Percentiles rank a stretch among this genome's conserved stretches.
These are phyloP conservation scores for Suillus luteus DNA, from an alignment of 768 basidiomycete species.

Conservation along the genomic window DNA sequence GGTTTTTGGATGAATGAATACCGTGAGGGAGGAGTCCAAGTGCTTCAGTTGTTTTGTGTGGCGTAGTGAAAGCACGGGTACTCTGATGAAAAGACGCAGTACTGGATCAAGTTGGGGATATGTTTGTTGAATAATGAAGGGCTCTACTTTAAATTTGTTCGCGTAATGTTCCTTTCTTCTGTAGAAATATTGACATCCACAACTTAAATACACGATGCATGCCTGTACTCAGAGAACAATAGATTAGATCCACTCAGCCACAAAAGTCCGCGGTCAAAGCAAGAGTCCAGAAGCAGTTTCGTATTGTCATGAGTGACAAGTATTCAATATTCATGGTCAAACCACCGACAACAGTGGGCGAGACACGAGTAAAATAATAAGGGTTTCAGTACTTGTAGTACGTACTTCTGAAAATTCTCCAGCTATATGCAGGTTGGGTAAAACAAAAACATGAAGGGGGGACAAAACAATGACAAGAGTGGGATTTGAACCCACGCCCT, in stretches of 20 bases:
- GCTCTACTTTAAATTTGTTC: neutral
- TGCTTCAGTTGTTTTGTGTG: neutral
- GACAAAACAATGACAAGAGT: conserved; percentile 22
- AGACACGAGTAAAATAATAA: too few relatives aligned
- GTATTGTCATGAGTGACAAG: neutral
- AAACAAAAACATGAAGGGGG: too few relatives aligned
- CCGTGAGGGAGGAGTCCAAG: neutral
- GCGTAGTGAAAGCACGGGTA: too few relatives aligned
- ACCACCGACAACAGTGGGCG: neutral
- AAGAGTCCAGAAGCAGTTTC: conserved; percentile 1
- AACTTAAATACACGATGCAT: conserved; percentile 2
- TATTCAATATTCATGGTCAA: neutral
- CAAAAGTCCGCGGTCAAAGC: conserved; percentile 10
- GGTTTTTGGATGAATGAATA: neutral
- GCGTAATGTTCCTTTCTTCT: neutral
- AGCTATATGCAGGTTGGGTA: neutral
- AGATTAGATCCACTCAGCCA: conserved; percentile 6
- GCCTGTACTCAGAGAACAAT: conserved; percentile 9
- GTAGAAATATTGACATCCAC: neutral
- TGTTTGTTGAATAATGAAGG: neutral
- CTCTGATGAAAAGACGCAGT: neutral
- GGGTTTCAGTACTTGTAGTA: too few relatives aligned
- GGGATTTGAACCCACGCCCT: conserved; percentile 28
- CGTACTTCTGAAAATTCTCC: neutral
- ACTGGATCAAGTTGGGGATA: neutral